These are phyloP conservation scores for Excoecaria agallocha DNA, from an alignment of 345 rosid genomes.

Conservation along the genomic window DNA sequence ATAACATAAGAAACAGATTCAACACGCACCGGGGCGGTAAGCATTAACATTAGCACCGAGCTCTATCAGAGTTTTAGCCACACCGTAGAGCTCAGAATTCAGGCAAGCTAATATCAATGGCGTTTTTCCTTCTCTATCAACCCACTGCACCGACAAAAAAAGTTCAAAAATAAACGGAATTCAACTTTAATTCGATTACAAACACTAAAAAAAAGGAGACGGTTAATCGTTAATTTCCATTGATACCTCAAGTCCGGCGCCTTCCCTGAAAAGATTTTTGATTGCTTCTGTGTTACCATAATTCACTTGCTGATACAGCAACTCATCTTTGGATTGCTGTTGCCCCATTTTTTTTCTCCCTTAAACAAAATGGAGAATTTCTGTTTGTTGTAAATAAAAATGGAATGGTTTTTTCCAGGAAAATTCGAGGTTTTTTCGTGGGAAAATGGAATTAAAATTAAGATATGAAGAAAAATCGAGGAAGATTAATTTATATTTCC, in stretches of 20 bases:
- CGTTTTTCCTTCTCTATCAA: conserved; percentile 89
- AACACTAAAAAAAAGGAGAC: background rate
- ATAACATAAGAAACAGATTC: background rate
- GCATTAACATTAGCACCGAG: conserved; percentile 85
- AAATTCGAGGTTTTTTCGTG: background rate
- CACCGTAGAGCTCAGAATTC: conserved; percentile 59
- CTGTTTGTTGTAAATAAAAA: background rate
- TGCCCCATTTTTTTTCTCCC: conserved; percentile 61
- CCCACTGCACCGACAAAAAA: conserved; percentile 53
- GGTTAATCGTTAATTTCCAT: background rate
- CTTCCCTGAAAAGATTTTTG: conserved; percentile 66
- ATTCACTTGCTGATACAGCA: conserved; percentile 76
- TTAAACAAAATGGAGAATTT: background rate
- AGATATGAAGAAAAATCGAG: background rate
- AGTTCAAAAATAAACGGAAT: background rate
- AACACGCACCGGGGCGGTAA: conserved; percentile 67
- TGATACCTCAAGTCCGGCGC: conserved; percentile 90
- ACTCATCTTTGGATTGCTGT: conserved; percentile 86
- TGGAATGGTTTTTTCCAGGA: conserved; percentile 2
- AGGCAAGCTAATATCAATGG: conserved; percentile 79
- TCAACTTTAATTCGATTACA: background rate
- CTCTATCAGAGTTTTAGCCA: conserved; percentile 76
- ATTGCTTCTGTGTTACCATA: conserved; percentile 75
- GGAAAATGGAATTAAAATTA: background rate
- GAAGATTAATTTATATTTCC: background rate